These are phyloP conservation scores for Paraphaeosphaeria minitans DNA, from an alignment of 2,329 filamentous ascomycete species.

Conservation along the genomic window DNA sequence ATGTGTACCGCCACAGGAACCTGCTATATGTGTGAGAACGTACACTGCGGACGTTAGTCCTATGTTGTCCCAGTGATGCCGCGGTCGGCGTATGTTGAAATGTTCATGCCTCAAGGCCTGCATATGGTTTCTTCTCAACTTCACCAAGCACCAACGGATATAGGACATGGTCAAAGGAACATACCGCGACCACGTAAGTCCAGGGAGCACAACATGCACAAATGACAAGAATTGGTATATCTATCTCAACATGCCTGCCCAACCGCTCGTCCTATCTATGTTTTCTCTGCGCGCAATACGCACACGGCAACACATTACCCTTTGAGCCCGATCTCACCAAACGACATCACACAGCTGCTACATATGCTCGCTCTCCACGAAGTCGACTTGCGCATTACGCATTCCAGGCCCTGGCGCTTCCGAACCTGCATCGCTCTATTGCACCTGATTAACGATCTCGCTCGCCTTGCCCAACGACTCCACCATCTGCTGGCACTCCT, in stretches of 20 bases:
- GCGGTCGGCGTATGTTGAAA: no score
- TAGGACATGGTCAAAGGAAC: no score
- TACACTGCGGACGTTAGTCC: no score
- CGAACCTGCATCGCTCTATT: constrained; percentile 25
- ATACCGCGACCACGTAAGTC: no score
- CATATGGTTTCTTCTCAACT: no score
- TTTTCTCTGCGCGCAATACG: background rate
- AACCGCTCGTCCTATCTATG: background rate
- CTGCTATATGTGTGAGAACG: no score
- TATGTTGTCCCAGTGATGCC: no score
- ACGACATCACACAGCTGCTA: background rate
- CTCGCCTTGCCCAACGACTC: constrained; percentile 87
- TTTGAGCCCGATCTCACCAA: background rate
- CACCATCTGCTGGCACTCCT: constrained; percentile 99
- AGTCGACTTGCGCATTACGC: background rate
- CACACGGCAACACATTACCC: background rate
- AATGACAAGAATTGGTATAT: background rate
- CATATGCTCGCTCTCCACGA: background rate
- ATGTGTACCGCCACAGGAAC: no score
- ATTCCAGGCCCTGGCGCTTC: background rate
- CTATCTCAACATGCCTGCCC: background rate
- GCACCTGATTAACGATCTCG: constrained; percentile 88
- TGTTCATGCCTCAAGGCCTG: no score
- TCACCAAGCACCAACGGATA: no score
- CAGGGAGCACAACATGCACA: background rate